Evolutionary conservation across 148 eudicot genomes (phyloP).

Genomic region (Chenopodium berlandieri): DNA sequence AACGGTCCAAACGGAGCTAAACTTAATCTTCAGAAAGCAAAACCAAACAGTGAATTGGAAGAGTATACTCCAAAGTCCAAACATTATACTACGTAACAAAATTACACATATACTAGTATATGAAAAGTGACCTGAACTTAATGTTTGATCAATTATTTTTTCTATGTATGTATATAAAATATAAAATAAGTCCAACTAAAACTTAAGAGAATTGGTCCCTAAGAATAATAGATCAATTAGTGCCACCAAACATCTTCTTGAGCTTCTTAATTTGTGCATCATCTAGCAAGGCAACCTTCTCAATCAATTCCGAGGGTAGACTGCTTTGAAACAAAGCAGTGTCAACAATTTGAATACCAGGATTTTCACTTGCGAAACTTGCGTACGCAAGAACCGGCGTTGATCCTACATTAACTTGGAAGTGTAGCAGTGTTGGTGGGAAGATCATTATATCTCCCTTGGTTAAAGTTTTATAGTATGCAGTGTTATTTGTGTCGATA

Average conservation of each 20-base stretch:
- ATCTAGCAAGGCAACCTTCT: constrained; percentile 16
- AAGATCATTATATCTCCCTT: constrained; percentile 9
- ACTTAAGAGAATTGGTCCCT: too few species aligned
- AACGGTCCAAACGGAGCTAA: neutral
- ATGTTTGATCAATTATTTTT: too few species aligned
- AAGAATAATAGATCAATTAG: neutral
- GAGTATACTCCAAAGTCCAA: neutral
- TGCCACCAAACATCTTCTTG: neutral
- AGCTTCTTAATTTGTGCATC: neutral
- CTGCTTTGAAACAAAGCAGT: neutral
- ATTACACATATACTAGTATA: too few species aligned
- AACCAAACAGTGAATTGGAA: neutral
- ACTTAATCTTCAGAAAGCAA: neutral
- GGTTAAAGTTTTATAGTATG: neutral
- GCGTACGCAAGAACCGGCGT: neutral
- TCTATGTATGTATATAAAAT: too few species aligned
- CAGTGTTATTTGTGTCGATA: constrained; percentile 1
- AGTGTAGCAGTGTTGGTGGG: constrained; percentile 5
- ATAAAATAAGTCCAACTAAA: too few species aligned
- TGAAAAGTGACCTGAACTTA: too few species aligned
- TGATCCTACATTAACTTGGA: neutral
- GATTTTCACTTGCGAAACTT: neutral
- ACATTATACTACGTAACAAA: too few species aligned
- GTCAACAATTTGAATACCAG: neutral
- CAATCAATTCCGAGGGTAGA: neutral